phyloP scores from a whole-genome alignment of 2,329 filamentous ascomycete species.

The Botryosphaeria agaves region DNA sequence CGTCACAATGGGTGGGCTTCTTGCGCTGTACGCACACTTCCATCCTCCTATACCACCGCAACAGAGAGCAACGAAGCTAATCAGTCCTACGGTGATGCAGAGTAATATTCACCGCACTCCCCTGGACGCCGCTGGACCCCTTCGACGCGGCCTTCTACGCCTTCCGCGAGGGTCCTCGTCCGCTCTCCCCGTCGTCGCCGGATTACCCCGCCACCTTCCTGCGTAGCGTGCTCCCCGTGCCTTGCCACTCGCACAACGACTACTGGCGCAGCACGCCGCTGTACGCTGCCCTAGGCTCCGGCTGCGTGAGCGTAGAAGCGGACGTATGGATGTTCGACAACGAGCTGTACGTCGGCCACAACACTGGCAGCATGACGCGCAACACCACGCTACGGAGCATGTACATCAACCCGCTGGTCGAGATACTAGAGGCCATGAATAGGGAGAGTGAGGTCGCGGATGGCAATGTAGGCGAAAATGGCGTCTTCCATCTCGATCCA shows the following conservation, averaged over 20 bases:
- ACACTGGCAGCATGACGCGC: constrained; percentile 32
- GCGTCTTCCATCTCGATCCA: constrained; percentile 31
- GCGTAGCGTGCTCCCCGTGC: constrained; percentile 32
- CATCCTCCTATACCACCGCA: too few species aligned
- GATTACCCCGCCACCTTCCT: constrained; percentile 21
- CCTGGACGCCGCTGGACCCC: too few species aligned
- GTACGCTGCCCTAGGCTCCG: constrained; percentile 40
- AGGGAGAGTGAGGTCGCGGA: constrained; percentile 28
- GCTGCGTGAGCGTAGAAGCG: constrained; percentile 48
- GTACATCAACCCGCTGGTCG: constrained; percentile 46
- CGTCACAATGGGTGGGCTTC: too few species aligned
- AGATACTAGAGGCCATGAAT: constrained; percentile 38
- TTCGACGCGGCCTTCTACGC: too few species aligned
- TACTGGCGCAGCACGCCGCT: constrained; percentile 49
- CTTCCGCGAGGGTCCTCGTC: too few species aligned
- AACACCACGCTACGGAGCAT: constrained; percentile 42
- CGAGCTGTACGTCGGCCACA: constrained; percentile 48
- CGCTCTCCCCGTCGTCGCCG: too few species aligned
- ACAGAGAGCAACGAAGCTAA: too few species aligned
- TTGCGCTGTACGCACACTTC: too few species aligned
- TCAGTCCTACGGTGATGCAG: too few species aligned
- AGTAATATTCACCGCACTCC: too few species aligned
- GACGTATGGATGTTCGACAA: constrained; percentile 47
- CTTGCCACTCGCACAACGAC: constrained; percentile 53
- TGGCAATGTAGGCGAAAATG: constrained; percentile 23